Evolutionary conservation across 305 asterid genomes (phyloP), one percentile per base, ranked within the genome.

Genomic region (Fraxinus velutina): DNA sequence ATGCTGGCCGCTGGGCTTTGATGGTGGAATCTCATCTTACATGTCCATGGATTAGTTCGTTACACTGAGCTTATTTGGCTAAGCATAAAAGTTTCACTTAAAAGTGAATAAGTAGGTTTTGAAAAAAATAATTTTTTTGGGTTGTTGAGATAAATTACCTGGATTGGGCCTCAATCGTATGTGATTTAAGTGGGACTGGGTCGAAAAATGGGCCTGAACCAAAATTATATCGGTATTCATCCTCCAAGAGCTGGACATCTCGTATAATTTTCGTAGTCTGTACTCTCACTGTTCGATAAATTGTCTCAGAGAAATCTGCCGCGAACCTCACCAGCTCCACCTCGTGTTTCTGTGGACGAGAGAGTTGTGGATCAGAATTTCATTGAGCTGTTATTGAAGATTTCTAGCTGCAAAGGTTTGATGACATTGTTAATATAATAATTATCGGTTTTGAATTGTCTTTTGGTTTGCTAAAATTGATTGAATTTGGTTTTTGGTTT

Each of bases 341-440:
- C 24, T 4, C 22, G 9, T 2, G 64, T 94, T 66, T 94, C 97
- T 29, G 97, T 94, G 2, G 97, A 94, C 84, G 97, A 94, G 71
- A 92, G 97, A 10, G 80, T 89, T 39, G 95, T 93, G 4, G 97
- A 92, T 83, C 73, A 97, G 85, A 94, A 88, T 85, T 93, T 91
- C 22, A 90, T 93, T 55, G 97, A 94, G 86, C 80, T 86, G n/a
- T 81, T 94, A 87, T 89, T 93, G 76, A 92, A 89, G 87, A 86
- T 90, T 37, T 93, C 98, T 87, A 85, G 87, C 86, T 94, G 97
- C 68, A 93, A 92, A 92, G 97, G 98, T 94, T 21, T 62, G 75
- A 12, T 33, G 15, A 79, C 73, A 52, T 24, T 24, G 5, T 68
- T 30, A 30, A 30, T 30, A 30, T 62, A 3, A 1, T 4, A 0